Conservation (phyloP, 1,139 yeast species). For the Pichia sp. region DNA sequence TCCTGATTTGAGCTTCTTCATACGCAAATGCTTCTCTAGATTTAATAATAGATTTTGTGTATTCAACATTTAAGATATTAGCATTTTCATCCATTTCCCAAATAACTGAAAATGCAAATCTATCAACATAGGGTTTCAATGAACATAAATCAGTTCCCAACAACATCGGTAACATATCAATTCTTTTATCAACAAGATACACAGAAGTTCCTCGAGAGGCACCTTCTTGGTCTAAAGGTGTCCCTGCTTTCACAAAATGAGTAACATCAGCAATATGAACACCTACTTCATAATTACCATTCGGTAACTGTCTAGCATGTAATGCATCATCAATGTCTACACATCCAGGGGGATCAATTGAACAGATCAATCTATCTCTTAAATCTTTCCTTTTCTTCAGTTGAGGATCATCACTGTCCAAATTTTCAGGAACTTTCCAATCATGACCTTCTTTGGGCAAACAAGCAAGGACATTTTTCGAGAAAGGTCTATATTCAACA, state of each 20-base stretch:
- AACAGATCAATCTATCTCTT: constrained; percentile 83
- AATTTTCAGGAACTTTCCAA: constrained; percentile 77
- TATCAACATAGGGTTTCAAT: constrained; percentile 86
- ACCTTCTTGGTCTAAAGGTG: constrained; percentile 92
- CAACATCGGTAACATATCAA: constrained; percentile 95
- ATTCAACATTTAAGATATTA: constrained; percentile 72
- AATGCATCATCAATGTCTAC: constrained; percentile 98
- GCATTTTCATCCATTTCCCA: constrained; percentile 93
- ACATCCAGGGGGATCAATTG: constrained; percentile 97
- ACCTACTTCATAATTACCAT: constrained; percentile 95
- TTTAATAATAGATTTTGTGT: constrained; percentile 80
- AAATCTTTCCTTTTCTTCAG: constrained; percentile 69
- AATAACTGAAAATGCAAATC: constrained; percentile 90
- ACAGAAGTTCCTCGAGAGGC: constrained; percentile 97
- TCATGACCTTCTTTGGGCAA: constrained; percentile 87
- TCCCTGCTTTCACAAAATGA: constrained; percentile 88
- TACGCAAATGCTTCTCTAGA: constrained; percentile 95
- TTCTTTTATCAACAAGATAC: constrained; percentile 95
- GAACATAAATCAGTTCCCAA: constrained; percentile 96
- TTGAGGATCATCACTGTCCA: constrained; percentile 52
- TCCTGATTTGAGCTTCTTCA: constrained; percentile 85
- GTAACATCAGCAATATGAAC: constrained; percentile 99
- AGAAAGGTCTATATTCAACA: constrained; percentile 93
- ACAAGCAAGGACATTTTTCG: constrained; percentile 86
- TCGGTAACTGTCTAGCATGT: constrained; percentile 76